Evolutionary conservation across 73 alveolate genomes (phyloP), one percentile per base, ranked within the genome.

Genomic region (Stentor roeselii): DNA sequence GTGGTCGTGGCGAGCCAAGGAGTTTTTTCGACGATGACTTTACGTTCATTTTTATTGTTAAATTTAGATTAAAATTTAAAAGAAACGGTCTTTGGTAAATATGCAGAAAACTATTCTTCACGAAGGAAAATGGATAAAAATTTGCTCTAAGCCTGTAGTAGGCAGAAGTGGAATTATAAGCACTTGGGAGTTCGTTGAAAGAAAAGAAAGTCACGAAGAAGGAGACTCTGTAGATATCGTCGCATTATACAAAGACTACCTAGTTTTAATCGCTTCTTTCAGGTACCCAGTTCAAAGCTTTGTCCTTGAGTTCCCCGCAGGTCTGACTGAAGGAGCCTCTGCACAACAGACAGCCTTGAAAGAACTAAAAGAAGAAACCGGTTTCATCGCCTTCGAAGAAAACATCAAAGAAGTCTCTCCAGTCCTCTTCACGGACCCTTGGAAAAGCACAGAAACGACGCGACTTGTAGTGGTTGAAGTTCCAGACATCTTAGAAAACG

Each of bases 281-380:
- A 87, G 97, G 27, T 86, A 82, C 61, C 95, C 97, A 3, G 58
- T 92, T 27, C 78, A 86, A 60, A 92, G 87, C 84, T 92, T 32
- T 78, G 83, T 90, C 75, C 84, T 92, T 59, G 97, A 90, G 90
- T 90, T 92, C 80, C 97, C 97, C n/a, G 94, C 90, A 30, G 97
- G 97, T 0, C 84, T 92, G 60, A 89, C 87, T 59, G 97, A 92
- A 75, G 74, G 85, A 78, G 80, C 31, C 3, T 91, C 83, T 32
- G 34, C 88, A 14, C 85, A 76, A 27, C 78, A 78, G 34, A 50
- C 95, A 0, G 90, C 95, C 31, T 60, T 89, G 59, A 78, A 95
- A 67, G 97, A 92, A 87, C 89, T 92, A 50, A 87, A 89, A 84
- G 97, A 92, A 83, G 97, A 92, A 87, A 90, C 97, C 15, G 97